These are phyloP conservation scores for Venturia nashicola DNA, from an alignment of 2,329 filamentous ascomycete species.

Conservation along the genomic window DNA sequence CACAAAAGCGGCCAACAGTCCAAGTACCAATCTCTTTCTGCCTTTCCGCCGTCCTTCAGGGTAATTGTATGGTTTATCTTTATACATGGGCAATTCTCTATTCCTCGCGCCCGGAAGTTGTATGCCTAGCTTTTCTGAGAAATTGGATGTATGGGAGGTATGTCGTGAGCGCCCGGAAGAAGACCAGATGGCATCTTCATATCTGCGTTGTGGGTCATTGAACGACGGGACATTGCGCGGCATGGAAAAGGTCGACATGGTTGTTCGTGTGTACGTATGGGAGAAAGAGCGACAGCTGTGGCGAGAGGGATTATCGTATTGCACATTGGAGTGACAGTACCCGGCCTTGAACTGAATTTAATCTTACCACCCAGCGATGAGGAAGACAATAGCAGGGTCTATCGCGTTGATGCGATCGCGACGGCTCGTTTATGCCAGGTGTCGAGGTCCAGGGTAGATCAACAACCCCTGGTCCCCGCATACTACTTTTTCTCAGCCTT, in stretches of 20 bases:
- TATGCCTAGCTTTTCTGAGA: conserved; percentile 2
- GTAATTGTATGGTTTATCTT: conserved; percentile 88
- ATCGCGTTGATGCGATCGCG: neutral
- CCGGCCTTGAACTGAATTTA: neutral
- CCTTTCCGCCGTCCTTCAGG: conserved; percentile 43
- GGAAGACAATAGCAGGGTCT: neutral
- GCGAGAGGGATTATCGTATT: neutral
- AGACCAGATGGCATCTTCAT: conserved; percentile 29
- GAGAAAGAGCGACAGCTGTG: neutral
- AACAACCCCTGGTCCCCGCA: neutral
- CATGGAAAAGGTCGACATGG: conserved; percentile 29
- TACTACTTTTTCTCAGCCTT: neutral
- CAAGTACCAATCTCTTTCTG: conserved; percentile 53
- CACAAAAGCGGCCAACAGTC: conserved; percentile 39
- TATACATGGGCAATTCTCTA: conserved; percentile 79
- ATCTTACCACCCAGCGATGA: no score
- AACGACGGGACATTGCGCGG: conserved; percentile 31
- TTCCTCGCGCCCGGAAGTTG: conserved; percentile 21
- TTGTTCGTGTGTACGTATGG: conserved; percentile 7
- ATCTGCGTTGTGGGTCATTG: conserved; percentile 26
- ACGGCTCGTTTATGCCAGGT: neutral
- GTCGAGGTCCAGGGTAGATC: neutral
- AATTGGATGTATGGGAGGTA: conserved; percentile 28
- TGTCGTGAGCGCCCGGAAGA: conserved; percentile 17
- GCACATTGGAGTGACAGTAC: neutral